Base-by-base conservation (phyloP, 163 green algal genomes). In the Chlamydomonas reinhardtii region DNA sequence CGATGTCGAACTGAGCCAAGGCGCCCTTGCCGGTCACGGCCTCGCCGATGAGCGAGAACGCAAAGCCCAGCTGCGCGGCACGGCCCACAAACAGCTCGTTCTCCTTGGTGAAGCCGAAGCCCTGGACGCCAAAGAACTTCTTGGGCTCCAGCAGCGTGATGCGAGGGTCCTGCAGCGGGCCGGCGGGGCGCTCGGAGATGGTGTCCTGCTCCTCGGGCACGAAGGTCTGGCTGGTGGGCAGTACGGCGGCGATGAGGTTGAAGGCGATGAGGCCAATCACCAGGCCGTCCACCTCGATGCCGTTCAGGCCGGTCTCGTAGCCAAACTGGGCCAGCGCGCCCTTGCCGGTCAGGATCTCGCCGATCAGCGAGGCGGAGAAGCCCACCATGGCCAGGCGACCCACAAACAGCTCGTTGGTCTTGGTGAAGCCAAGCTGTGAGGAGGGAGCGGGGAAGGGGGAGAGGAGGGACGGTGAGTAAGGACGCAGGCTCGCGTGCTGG, bases 321-420 rank as follows among this genome's bases (percentile, higher is more conserved):
- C 91, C 89, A 29, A 97, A 82, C 91, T 97, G 95, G 0, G 92
- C 91, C 11, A 97, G 90, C 2, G 92, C 72, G 29, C 95, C 95
- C 81, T 95, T 87, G 32, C 94, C 94, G 65, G 94, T 96, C 22
- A 96, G 72, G 32, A 95, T 37, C 78, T 95, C 93, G 62, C 94
- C 94, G 15, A 97, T 86, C 8, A 95, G 74, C 20, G 91, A 92
- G 11, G 90, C 74, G 0, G 91, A 90, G 39, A 97, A 93, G 64
- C 95, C 95, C 17, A 97, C 73, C 95, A 98, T 98, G 71, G 95
- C 94, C 71, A 96, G 82, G 52, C 95, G 92, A 31, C 95, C 94
- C 15, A 98, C 92, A 61, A 98, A 97, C 34, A 98, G 90, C 93
- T 98, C 95, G 73, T 98, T 98, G 37, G 79, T 80, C 84, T 92